Evolutionary conservation across 2,329 filamentous ascomycete genomes (phyloP).

Genomic region (Ascochyta viciae-villosae): DNA sequence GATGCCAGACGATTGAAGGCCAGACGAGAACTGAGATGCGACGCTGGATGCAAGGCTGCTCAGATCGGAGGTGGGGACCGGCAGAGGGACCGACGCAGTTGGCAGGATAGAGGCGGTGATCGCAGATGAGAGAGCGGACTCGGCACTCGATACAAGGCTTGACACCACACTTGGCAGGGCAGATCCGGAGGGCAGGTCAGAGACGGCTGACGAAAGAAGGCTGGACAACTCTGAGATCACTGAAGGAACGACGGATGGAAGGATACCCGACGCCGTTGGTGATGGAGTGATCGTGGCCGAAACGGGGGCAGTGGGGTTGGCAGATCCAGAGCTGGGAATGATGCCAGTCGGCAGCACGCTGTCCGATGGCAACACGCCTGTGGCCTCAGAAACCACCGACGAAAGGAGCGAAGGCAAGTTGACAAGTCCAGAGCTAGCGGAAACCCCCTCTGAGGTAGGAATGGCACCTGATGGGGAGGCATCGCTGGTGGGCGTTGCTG

Average conservation of each 20-base stretch:
- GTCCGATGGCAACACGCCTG: constrained; percentile 26
- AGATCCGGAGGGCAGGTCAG: constrained; percentile 24
- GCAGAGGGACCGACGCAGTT: constrained; percentile 25
- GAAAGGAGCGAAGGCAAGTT: constrained; percentile 27
- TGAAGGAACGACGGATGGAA: constrained; percentile 26
- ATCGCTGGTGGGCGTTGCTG: constrained; percentile 19
- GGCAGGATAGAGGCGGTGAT: constrained; percentile 13
- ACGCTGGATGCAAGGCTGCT: constrained; percentile 23
- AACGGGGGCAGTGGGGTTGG: constrained; percentile 17
- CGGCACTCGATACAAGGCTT: constrained; percentile 25
- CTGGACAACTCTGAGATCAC: constrained; percentile 26
- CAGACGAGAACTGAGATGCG: constrained; percentile 19
- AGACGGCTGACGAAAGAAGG: constrained; percentile 28
- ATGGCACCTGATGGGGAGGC: constrained; percentile 26
- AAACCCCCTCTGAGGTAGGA: constrained; percentile 29
- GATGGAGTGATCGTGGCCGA: constrained; percentile 18
- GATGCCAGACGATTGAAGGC: constrained; percentile 16
- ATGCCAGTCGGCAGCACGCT: constrained; percentile 13
- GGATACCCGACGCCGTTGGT: constrained; percentile 21
- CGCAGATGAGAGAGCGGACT: constrained; percentile 15
- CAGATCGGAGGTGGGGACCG: constrained; percentile 16
- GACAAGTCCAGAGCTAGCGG: constrained; percentile 19
- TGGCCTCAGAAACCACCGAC: constrained; percentile 30
- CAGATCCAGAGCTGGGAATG: constrained; percentile 22
- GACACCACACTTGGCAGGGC: constrained; percentile 28